phyloP scores from a whole-genome alignment of 345 rosid species.

The Linum trigynum region DNA sequence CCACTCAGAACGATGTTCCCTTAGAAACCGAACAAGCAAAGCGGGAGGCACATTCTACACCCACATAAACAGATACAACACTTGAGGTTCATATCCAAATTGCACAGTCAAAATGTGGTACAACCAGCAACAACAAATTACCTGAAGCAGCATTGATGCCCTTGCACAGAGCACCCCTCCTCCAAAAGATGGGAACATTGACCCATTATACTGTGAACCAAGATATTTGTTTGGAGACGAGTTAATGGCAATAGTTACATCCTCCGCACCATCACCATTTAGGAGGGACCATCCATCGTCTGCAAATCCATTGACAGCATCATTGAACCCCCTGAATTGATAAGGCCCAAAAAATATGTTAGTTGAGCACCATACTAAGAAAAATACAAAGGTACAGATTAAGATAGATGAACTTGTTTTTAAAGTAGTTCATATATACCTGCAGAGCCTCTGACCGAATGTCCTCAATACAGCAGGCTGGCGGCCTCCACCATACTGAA shows the following conservation, averaged over 20 bases:
- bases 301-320: conserved; percentile 81
- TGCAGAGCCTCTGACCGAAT: conserved; percentile 84
- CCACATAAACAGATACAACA: background rate
- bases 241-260: conserved; percentile 68
- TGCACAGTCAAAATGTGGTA: background rate
- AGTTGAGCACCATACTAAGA: background rate
- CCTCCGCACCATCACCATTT: conserved; percentile 73
- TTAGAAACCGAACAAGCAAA: conserved; percentile 73
- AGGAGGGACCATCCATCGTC: conserved; percentile 95
- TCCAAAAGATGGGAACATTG: conserved; percentile 68
- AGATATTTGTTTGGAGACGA: conserved; percentile 63
- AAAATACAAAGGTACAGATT: background rate
- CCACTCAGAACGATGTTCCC: conserved; percentile 99
- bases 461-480: conserved; percentile 95
- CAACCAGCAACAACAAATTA: conserved; percentile 9
- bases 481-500: conserved; percentile 87
- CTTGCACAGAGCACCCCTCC: conserved; percentile 94
- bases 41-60: conserved; percentile 86
- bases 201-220: conserved; percentile 54
- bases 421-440: conserved; percentile 31
- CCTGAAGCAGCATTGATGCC: conserved; percentile 95
- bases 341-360: background rate
- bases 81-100: background rate
- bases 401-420: background rate
- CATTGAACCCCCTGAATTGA: conserved; percentile 76